A percentile compares a stretch with the other conserved stretches of the same genome.
These are phyloP conservation scores for Pseudogymnoascus sp. DNA, from an alignment of 2,329 filamentous ascomycete species.

Conservation along the genomic window DNA sequence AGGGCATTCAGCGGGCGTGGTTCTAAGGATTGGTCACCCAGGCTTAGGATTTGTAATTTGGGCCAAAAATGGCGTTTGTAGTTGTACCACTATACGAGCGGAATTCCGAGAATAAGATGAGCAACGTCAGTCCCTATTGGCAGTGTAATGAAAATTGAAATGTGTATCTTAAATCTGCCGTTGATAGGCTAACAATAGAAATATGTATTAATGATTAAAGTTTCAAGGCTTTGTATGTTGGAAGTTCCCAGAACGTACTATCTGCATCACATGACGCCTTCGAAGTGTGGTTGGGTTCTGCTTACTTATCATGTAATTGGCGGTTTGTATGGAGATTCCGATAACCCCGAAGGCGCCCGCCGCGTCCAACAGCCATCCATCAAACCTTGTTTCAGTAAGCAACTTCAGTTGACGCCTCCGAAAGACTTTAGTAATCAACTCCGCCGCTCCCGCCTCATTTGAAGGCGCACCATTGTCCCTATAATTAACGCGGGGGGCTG, in stretches of 20 bases:
- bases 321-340: background rate
- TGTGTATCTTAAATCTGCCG: background rate
- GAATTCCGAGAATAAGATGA: constrained; percentile 3
- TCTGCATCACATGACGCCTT: background rate
- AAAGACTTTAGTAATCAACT: constrained; percentile 1
- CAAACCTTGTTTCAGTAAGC: constrained; percentile 5
- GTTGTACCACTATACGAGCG: constrained; percentile 8
- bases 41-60: constrained; percentile 7
- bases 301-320: background rate
- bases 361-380: background rate
- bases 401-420: constrained; percentile 4
- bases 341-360: constrained; percentile 6
- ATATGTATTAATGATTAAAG: background rate
- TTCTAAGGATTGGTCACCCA: constrained; percentile 6
- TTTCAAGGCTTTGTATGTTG: background rate
- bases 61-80: constrained; percentile 8
- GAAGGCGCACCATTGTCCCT: background rate
- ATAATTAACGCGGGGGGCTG: constrained; percentile 3
- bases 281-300: background rate
- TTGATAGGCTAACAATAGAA: background rate
- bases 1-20: constrained; percentile 3
- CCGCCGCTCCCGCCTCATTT: background rate
- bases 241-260: background rate
- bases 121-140: background rate
- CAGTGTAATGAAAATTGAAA: background rate